These are phyloP conservation scores for Auriscalpium vulgare DNA, from an alignment of 768 basidiomycete genomes.

Conservation along the genomic window DNA sequence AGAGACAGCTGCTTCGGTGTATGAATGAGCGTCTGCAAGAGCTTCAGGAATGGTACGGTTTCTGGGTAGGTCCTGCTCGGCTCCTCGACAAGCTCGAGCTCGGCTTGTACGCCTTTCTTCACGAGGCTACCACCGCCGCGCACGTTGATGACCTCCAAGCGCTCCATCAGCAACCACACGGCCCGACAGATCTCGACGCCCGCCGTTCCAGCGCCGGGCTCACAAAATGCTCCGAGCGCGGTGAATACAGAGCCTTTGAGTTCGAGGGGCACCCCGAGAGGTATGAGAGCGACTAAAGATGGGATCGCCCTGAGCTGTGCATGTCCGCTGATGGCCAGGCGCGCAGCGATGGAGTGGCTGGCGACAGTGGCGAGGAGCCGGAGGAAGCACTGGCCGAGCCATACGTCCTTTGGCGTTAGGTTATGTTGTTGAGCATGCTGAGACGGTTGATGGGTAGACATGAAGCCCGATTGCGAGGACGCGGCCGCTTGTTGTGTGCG, in stretches of 20 bases:
- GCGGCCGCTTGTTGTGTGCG: slow-evolving; percentile 36
- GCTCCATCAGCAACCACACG: slow-evolving; percentile 82
- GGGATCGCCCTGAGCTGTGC: slow-evolving; percentile 76
- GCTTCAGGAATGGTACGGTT: slow-evolving; percentile 79
- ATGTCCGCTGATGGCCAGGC: slow-evolving; percentile 69
- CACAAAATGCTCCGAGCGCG: slow-evolving; percentile 74
- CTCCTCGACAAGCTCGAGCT: slow-evolving; percentile 83
- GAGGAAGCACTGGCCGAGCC: slow-evolving; percentile 75
- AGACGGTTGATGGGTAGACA: slow-evolving; percentile 29
- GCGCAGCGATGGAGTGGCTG: slow-evolving; percentile 66
- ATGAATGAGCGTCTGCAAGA: slow-evolving; percentile 79
- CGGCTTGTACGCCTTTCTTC: slow-evolving; percentile 75
- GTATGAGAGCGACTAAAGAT: slow-evolving; percentile 70
- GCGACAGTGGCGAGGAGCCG: slow-evolving; percentile 72
- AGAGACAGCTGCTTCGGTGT: slow-evolving; percentile 66
- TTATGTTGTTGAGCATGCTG: slow-evolving; percentile 35
- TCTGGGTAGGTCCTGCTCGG: slow-evolving; percentile 74
- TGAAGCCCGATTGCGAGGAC: slow-evolving; percentile 10
- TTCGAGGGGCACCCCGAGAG: slow-evolving; percentile 79
- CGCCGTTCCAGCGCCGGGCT: slow-evolving; percentile 62
- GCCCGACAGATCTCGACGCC: slow-evolving; percentile 78
- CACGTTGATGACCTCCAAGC: slow-evolving; percentile 75
- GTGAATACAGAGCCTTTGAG: slow-evolving; percentile 83
- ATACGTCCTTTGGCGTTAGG: slow-evolving; percentile 63
- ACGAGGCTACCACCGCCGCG: slow-evolving; percentile 43